Percentiles rank a stretch among this genome's conserved stretches.
Evolutionary conservation across 1,284 basidiomycete genomes (phyloP).

Genomic region (Cutaneotrichosporon sp.): DNA sequence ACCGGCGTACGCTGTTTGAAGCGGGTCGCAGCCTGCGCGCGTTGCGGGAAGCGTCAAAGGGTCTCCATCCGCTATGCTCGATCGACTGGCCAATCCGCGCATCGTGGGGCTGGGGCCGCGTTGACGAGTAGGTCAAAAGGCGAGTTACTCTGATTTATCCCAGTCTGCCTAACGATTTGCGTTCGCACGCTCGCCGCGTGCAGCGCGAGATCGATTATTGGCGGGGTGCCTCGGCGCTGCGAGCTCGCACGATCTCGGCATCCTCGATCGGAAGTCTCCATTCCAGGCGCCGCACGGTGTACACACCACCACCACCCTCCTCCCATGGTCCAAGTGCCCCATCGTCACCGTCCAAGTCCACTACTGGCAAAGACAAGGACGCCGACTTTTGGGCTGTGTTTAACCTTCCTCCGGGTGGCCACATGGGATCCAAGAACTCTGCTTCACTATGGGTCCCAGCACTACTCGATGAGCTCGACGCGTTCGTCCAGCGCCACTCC

Average conservation of each 20-base stretch:
- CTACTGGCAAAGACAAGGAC: neutral
- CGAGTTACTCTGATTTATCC: neutral
- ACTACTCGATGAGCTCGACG: conserved; percentile 32
- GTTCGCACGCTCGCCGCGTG: conserved; percentile 30
- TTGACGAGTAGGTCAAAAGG: conserved; percentile 4
- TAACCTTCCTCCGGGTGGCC: conserved; percentile 32
- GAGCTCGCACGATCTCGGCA: conserved; percentile 25
- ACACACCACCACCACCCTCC: conserved; percentile 3
- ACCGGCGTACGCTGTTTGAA: conserved; percentile 42
- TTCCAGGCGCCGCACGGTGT: neutral
- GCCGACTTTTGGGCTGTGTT: conserved; percentile 33
- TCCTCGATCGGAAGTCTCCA: conserved; percentile 20
- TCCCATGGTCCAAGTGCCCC: neutral
- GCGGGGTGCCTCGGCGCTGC: conserved; percentile 24
- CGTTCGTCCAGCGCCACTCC: conserved; percentile 35
- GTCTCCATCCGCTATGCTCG: conserved; percentile 41
- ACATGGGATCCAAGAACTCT: conserved; percentile 18
- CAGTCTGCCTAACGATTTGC: conserved; percentile 22
- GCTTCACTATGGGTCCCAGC: conserved; percentile 33
- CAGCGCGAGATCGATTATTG: conserved; percentile 38
- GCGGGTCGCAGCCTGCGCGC: conserved; percentile 44
- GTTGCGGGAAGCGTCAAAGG: conserved; percentile 39
- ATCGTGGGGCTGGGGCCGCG: conserved; percentile 38
- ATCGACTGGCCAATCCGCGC: conserved; percentile 32
- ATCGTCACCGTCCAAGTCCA: conserved; percentile 1